These are phyloP conservation scores for Rasamsonia emersonii DNA, from an alignment of 2,329 filamentous ascomycete species.

Conservation along the genomic window DNA sequence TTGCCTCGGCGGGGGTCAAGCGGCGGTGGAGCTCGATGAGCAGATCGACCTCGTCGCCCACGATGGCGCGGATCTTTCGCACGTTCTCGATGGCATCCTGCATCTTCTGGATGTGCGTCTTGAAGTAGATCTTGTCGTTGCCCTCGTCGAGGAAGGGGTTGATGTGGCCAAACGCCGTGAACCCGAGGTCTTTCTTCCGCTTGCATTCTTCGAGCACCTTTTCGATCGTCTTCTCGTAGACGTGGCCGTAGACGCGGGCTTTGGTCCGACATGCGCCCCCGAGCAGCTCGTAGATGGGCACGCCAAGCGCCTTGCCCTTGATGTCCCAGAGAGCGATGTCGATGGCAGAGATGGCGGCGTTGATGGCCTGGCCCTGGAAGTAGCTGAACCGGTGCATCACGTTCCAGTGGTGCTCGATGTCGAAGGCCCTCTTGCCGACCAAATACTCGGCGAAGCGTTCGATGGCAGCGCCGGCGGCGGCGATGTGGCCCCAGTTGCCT, in stretches of 20 bases:
- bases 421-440: not conserved
- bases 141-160: constrained; percentile 68
- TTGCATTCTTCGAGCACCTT: no score
- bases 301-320: not conserved
- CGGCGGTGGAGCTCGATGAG: constrained; percentile 67
- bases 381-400: not conserved
- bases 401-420: not conserved
- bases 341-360: not conserved
- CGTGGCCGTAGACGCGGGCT: constrained; percentile 65
- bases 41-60: constrained; percentile 56
- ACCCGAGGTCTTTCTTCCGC: constrained; percentile 57
- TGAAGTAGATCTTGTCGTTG: constrained; percentile 62
- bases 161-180: constrained; percentile 57
- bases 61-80: constrained; percentile 38
- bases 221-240: constrained; percentile 62
- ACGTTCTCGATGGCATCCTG: constrained; percentile 51
- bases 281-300: constrained; percentile 1
- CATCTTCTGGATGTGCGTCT: constrained; percentile 48
- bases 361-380: not conserved
- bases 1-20: constrained; percentile 65
- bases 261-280: constrained; percentile 38
- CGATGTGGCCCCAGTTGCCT: not conserved
- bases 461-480: not conserved
- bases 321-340: constrained; percentile 2
- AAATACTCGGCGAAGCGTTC: not conserved